A percentile compares a stretch with the other conserved stretches of the same genome.
Evolutionary conservation across 768 basidiomycete species (phyloP).

Genomic region (Kwoniella pini): DNA sequence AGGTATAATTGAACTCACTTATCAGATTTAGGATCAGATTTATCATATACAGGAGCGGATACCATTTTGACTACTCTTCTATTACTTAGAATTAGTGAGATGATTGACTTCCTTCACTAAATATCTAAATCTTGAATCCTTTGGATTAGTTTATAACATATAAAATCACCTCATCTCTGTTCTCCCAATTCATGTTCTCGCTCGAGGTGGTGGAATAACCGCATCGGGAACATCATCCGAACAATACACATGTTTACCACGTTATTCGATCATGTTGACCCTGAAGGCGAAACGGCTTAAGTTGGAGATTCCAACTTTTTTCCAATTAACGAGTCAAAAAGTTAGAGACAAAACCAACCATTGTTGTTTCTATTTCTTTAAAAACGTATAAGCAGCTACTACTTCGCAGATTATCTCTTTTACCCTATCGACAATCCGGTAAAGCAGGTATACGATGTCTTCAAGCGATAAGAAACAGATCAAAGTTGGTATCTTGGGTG

Average conservation of each 20-base stretch:
- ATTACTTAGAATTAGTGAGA: no score
- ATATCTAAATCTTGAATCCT: no score
- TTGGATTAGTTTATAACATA: no score
- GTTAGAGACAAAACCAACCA: not conserved
- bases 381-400: no score
- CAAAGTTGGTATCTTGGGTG: slow-evolving; percentile 57
- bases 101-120: no score
- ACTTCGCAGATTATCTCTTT: no score
- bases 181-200: no score
- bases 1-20: slow-evolving; percentile 22
- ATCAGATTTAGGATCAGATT: slow-evolving; percentile 39
- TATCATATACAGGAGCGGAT: slow-evolving; percentile 42
- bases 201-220: slow-evolving; percentile 1
- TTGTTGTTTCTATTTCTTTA: no score
- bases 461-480: slow-evolving; percentile 45
- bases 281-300: not conserved
- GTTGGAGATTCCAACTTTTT: not conserved
- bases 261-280: not conserved
- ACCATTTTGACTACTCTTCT: slow-evolving; percentile 26
- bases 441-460: slow-evolving; percentile 22
- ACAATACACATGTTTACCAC: not conserved
- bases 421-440: no score
- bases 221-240: slow-evolving; percentile 10
- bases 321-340: slow-evolving; percentile 1
- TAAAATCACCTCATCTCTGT: no score